Evolutionary conservation across 2,329 filamentous ascomycete genomes (phyloP).

Genomic region (Fusarium drepaniforme): DNA sequence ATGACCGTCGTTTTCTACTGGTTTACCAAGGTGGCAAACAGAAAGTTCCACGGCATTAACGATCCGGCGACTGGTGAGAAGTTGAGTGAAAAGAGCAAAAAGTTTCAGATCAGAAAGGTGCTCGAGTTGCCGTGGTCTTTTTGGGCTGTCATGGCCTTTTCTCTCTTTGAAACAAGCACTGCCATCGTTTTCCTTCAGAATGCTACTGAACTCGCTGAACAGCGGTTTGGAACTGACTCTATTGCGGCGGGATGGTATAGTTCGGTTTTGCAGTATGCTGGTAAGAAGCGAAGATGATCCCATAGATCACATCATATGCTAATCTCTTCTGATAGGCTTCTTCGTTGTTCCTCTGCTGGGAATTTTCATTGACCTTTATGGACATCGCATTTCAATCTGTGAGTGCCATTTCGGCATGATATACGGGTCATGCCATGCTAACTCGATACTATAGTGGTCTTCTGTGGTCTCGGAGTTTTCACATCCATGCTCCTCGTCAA

Average conservation of each 20-base stretch:
- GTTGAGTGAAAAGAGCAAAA: slow-evolving; percentile 68
- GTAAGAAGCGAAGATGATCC: not conserved
- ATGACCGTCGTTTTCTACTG: slow-evolving; percentile 64
- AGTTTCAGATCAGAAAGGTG: slow-evolving; percentile 65
- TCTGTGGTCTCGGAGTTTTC: slow-evolving; percentile 62
- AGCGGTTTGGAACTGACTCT: slow-evolving; percentile 64
- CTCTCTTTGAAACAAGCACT: slow-evolving; percentile 68
- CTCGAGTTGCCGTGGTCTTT: slow-evolving; percentile 69
- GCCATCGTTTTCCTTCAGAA: slow-evolving; percentile 67
- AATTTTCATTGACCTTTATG: slow-evolving; percentile 66
- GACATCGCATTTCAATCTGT: slow-evolving; percentile 63
- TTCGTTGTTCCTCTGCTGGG: slow-evolving; percentile 68
- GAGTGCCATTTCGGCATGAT: slow-evolving; percentile 21
- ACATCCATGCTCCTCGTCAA: slow-evolving; percentile 65
- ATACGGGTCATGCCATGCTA: not conserved
- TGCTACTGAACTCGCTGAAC: slow-evolving; percentile 70
- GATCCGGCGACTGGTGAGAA: slow-evolving; percentile 65
- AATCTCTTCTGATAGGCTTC: slow-evolving; percentile 52
- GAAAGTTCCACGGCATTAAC: slow-evolving; percentile 26
- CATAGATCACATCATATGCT: not conserved
- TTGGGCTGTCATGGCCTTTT: slow-evolving; percentile 66
- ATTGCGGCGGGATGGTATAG: slow-evolving; percentile 71
- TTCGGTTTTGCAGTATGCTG: slow-evolving; percentile 62
- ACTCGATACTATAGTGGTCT: slow-evolving; percentile 47
- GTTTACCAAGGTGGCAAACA: slow-evolving; percentile 54